Conservation (phyloP, 148 eudicot genomes). For the Vaccinium macrocarpon region DNA sequence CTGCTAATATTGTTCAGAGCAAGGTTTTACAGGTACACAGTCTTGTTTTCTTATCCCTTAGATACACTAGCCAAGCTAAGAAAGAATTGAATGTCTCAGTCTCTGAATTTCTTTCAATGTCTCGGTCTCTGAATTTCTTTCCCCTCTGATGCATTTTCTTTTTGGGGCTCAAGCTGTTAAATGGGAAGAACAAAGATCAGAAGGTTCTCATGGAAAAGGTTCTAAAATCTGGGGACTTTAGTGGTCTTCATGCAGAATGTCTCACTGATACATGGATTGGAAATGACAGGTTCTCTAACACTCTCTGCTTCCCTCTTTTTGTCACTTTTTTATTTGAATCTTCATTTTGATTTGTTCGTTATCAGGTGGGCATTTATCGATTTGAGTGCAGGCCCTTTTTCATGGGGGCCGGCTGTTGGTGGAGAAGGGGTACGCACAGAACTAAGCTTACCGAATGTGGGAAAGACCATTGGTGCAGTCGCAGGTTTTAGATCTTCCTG, state of each 20-base stretch:
- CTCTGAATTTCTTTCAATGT: constrained; percentile 11
- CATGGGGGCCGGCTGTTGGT: constrained; percentile 98
- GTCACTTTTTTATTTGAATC: constrained; percentile 11
- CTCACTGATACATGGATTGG: constrained; percentile 97
- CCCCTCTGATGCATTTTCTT: not conserved
- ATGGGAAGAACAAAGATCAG: constrained; percentile 69
- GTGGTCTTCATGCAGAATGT: constrained; percentile 75
- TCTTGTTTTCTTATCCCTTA: constrained; percentile 13
- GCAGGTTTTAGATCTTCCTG: constrained; percentile 46
- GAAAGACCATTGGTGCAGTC: constrained; percentile 85
- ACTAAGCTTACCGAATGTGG: constrained; percentile 85
- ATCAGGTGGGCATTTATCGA: constrained; percentile 94
- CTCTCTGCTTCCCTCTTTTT: not conserved
- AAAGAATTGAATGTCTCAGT: not conserved
- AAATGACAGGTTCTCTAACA: constrained; percentile 57
- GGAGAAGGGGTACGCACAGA: constrained; percentile 99
- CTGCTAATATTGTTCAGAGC: constrained; percentile 60
- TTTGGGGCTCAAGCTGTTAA: constrained; percentile 44
- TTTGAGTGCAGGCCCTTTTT: constrained; percentile 91
- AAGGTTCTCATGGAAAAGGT: constrained; percentile 56
- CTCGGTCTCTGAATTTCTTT: constrained; percentile 4
- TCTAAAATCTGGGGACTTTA: constrained; percentile 68
- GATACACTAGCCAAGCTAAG: not conserved
- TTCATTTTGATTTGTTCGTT: constrained; percentile 15
- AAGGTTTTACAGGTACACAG: constrained; percentile 70